Evolutionary conservation across 305 asterid species (phyloP).

Genomic region (Fraxinus platypoda): DNA sequence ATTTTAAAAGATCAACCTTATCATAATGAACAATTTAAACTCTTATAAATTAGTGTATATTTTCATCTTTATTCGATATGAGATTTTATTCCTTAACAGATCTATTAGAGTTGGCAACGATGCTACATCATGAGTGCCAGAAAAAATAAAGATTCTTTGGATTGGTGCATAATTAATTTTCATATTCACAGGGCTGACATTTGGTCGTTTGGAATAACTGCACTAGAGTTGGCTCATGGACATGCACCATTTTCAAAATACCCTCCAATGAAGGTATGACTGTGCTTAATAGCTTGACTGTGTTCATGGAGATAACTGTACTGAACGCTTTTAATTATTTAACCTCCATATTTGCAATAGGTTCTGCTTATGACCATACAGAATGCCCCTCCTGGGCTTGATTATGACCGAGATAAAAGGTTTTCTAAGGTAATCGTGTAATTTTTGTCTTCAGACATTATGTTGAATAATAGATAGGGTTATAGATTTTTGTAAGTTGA

Average conservation of each 20-base stretch:
- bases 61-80: background rate
- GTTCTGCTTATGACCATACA: conserved; percentile 98
- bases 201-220: conserved; percentile 99
- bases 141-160: background rate
- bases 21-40: too few relatives aligned
- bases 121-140: background rate
- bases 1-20: background rate
- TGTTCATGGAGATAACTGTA: conserved; percentile 19
- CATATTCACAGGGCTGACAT: conserved; percentile 81
- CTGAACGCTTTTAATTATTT: conserved; percentile 14
- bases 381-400: conserved; percentile 99
- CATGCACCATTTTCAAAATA: conserved; percentile 78
- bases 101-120: background rate
- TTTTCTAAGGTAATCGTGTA: conserved; percentile 81
- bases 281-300: conserved; percentile 9
- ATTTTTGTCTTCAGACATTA: conserved; percentile 25
- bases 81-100: background rate
- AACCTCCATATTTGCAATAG: conserved; percentile 34
- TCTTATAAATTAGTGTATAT: background rate
- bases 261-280: conserved; percentile 97
- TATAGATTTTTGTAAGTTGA: conserved; percentile 19
- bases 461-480: conserved; percentile 10
- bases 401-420: conserved; percentile 96
- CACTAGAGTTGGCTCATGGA: conserved; percentile 98
- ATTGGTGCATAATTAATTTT: conserved; percentile 12